These are phyloP conservation scores for Pulveroboletus sp. DNA, from an alignment of 768 basidiomycete genomes.

Conservation along the genomic window DNA sequence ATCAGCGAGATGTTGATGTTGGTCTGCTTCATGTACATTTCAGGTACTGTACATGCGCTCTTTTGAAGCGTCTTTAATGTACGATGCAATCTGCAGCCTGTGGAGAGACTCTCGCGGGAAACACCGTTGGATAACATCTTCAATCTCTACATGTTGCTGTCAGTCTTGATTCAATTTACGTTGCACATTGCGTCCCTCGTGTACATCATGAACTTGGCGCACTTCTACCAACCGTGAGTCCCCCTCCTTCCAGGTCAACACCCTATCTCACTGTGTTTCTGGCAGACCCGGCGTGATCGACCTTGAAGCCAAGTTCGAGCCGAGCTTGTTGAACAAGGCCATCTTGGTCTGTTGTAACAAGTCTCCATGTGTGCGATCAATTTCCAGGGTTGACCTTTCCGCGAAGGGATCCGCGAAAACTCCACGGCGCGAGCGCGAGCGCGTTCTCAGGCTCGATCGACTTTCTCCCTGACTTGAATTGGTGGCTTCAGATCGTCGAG, in stretches of 20 bases:
- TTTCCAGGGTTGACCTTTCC: slow-evolving; percentile 98
- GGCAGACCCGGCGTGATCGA: slow-evolving; percentile 72
- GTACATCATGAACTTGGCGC: slow-evolving; percentile 88
- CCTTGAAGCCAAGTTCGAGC: slow-evolving; percentile 94
- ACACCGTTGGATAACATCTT: slow-evolving; percentile 94
- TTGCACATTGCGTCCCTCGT: slow-evolving; percentile 87
- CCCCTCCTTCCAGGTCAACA: neutral
- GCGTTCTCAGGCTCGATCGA: slow-evolving; percentile 94
- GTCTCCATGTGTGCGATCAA: slow-evolving; percentile 99
- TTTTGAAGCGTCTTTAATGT: neutral
- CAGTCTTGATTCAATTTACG: slow-evolving; percentile 89
- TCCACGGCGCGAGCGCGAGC: slow-evolving; percentile 78
- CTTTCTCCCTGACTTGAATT: slow-evolving; percentile 90
- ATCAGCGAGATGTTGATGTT: slow-evolving; percentile 93
- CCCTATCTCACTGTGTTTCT: neutral
- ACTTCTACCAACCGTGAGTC: slow-evolving; percentile 70
- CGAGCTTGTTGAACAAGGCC: slow-evolving; percentile 90
- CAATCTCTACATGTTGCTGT: slow-evolving; percentile 91
- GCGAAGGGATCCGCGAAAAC: slow-evolving; percentile 97
- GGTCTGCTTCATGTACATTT: slow-evolving; percentile 97
- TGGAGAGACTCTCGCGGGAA: slow-evolving; percentile 91
- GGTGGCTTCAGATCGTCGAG: slow-evolving; percentile 95
- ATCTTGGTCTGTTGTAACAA: slow-evolving; percentile 95
- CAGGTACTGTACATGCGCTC: slow-evolving; percentile 55
- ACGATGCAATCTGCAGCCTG: slow-evolving; percentile 65